These are phyloP conservation scores for Adansonia gregorii DNA, from an alignment of 441 rosid species.

Conservation along the genomic window DNA sequence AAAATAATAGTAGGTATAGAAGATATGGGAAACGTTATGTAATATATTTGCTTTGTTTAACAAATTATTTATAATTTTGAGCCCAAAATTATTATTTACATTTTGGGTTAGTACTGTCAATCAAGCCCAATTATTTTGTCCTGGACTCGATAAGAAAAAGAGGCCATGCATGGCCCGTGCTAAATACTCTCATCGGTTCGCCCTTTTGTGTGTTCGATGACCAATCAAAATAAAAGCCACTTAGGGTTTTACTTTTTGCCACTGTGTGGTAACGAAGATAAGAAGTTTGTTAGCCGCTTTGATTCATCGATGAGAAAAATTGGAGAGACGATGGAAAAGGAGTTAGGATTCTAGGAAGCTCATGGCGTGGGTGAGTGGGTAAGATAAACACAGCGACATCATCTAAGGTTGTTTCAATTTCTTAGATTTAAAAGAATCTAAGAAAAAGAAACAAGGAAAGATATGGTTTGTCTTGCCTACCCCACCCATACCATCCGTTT, in stretches of 20 bases:
- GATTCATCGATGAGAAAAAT: slow-evolving; percentile 7
- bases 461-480: slow-evolving; percentile 33
- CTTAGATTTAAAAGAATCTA: background rate
- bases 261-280: background rate
- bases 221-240: background rate
- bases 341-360: slow-evolving; percentile 38
- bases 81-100: background rate
- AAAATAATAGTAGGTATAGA: too few relatives aligned
- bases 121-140: background rate
- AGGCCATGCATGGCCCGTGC: background rate
- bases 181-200: too few relatives aligned
- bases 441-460: background rate
- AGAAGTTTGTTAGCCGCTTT: background rate
- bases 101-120: background rate
- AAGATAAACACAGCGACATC: slow-evolving; percentile 12
- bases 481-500: slow-evolving; percentile 42
- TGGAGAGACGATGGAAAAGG: slow-evolving; percentile 31
- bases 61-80: too few relatives aligned
- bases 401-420: background rate
- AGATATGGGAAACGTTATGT: too few relatives aligned
- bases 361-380: slow-evolving; percentile 37
- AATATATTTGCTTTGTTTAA: too few relatives aligned
- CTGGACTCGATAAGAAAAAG: too few relatives aligned
- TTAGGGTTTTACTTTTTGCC: background rate
- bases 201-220: too few relatives aligned